Conservation (phyloP, 495 filamentous ascomycete species). For the Glonium stellatum region DNA sequence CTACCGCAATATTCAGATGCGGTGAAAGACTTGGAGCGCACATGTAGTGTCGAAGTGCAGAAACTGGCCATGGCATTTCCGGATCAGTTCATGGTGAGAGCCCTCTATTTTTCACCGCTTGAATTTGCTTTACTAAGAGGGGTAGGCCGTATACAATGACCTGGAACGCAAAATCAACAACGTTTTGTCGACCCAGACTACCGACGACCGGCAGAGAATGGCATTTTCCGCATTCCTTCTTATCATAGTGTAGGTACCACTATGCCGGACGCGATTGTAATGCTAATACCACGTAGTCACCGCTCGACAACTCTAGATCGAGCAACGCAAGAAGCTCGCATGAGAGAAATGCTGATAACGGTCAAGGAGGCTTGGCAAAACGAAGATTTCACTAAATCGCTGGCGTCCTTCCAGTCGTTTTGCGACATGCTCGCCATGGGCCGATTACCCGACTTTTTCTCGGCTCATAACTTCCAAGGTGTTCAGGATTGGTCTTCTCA, state of each 20-base stretch:
- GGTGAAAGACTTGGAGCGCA: conserved; percentile 76
- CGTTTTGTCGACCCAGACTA: conserved; percentile 61
- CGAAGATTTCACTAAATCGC: conserved; percentile 54
- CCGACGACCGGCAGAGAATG: conserved; percentile 65
- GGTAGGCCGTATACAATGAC: conserved; percentile 72
- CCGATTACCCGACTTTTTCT: conserved; percentile 72
- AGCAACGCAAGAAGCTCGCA: conserved; percentile 52
- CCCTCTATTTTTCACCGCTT: neutral
- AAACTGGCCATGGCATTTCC: conserved; percentile 84
- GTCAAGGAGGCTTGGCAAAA: conserved; percentile 77
- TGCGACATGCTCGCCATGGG: conserved; percentile 71
- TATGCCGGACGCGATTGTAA: neutral
- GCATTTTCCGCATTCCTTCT: conserved; percentile 71
- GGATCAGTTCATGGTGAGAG: conserved; percentile 65
- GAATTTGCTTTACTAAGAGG: conserved; percentile 16
- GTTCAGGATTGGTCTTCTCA: conserved; percentile 76
- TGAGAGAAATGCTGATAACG: conserved; percentile 68
- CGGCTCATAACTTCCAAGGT: conserved; percentile 61
- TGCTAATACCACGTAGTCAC: conserved; percentile 42
- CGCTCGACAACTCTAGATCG: conserved; percentile 70
- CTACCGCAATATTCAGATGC: conserved; percentile 75
- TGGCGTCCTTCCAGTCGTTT: conserved; percentile 72
- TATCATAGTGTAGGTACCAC: conserved; percentile 59
- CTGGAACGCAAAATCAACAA: conserved; percentile 77
- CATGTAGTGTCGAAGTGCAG: conserved; percentile 80